These are phyloP conservation scores for Lobosporangium transversale DNA, from an alignment of 192 early-diverging fungal genomes.

Conservation along the genomic window DNA sequence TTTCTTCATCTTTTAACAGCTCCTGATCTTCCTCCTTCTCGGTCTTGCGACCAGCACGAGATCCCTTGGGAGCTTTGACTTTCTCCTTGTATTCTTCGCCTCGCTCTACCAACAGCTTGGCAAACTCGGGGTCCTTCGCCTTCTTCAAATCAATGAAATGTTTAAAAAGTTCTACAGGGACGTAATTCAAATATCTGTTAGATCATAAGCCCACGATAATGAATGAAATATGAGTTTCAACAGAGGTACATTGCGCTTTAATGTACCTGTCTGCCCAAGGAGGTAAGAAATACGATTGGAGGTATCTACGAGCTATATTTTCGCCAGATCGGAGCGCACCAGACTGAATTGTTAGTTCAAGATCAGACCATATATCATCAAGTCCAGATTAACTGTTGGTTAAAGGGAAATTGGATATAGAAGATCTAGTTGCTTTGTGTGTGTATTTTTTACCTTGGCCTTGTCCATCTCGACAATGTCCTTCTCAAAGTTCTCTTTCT, in stretches of 20 bases:
- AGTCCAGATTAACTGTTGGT: too few relatives aligned
- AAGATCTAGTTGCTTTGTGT: not conserved
- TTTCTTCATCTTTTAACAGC: slow-evolving; percentile 83
- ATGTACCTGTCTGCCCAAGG: slow-evolving; percentile 46
- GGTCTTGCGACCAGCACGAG: slow-evolving; percentile 89
- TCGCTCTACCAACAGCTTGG: slow-evolving; percentile 58
- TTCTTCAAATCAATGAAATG: slow-evolving; percentile 71
- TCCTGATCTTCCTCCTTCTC: slow-evolving; percentile 99
- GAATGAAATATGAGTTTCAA: too few relatives aligned
- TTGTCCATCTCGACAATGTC: slow-evolving; percentile 46
- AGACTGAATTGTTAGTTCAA: not conserved
- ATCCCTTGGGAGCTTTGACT: slow-evolving; percentile 58
- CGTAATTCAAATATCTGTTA: not conserved
- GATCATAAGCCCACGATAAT: too few relatives aligned
- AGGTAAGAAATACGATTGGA: slow-evolving; percentile 49
- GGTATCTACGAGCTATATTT: slow-evolving; percentile 44
- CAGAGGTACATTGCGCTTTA: too few relatives aligned
- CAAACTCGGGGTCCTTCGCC: slow-evolving; percentile 66
- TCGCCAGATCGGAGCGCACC: too few relatives aligned
- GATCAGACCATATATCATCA: too few relatives aligned
- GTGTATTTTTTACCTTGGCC: slow-evolving; percentile 29
- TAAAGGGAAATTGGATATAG: too few relatives aligned
- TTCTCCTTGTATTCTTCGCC: slow-evolving; percentile 49
- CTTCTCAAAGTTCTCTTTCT: slow-evolving; percentile 43
- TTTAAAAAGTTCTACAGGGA: slow-evolving; percentile 62